Evolutionary conservation across 1,284 basidiomycete genomes (phyloP), one percentile per base, ranked within the genome.

Genomic region (Boletus sp.): DNA sequence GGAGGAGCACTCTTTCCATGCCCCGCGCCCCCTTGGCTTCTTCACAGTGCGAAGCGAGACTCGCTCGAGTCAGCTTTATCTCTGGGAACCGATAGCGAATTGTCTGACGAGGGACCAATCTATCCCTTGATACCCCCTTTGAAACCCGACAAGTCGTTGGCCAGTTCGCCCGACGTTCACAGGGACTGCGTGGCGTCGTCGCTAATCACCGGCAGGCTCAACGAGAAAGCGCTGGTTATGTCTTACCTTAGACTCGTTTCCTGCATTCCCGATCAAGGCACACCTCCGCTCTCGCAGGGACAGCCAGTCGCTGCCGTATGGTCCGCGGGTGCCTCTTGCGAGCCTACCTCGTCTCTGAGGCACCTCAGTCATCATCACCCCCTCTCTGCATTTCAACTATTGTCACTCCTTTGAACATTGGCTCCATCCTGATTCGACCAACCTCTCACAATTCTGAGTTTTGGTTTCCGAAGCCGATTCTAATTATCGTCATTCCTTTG

Each of bases 401-500:
- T 37, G 55, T 54, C 57, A 51, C 46, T 54, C 56, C 0, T 57
- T 59, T 46, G 2, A 14, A 40, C 8, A 5, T 13, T 3, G 8
- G 13, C n/a, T 12, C 33, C 14, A 20, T 16, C 27, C 12, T 30
- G 13, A 8, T 16, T 45, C n/a, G 3, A 25, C 42, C 32, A 9
- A 16, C 12, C 34, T 30, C 14, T 46, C 23, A 20, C n/a, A 4
- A 9, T 22, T 13, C 44, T 56, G 36, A 44, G 8, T 2, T 13
- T 27, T 16, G 17, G n/a, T 26, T 40, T 19, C 0, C 19, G 19
- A 3, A 42, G 46, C 41, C 29, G 34, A 44, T 50, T 47, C 50
- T 50, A 59, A 51, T 50, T 54, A 51, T 57, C 10, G 48, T 52
- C 57, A 46, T 13, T 57, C 53, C 2, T 54, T 61, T 51, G 6